Conservation (phyloP, 345 rosid species). For the Populus davidiana region DNA sequence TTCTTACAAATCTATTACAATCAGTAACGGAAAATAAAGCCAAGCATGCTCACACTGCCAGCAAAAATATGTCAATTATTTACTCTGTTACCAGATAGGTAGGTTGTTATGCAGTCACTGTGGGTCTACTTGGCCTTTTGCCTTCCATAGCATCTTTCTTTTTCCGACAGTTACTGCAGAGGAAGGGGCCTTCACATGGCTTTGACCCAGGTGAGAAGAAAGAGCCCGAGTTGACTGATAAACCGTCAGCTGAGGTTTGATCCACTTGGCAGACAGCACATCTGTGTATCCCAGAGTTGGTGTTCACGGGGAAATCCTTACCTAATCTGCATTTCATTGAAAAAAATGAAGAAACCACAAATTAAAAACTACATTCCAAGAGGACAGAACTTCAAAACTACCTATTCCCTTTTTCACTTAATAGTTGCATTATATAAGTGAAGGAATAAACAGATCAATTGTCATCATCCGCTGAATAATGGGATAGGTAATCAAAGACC, state of each 20-base stretch:
- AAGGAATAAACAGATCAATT: neutral
- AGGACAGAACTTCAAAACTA: neutral
- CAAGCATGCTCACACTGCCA: constrained; percentile 52
- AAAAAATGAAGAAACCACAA: neutral
- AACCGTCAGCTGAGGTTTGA: constrained; percentile 59
- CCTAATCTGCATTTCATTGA: constrained; percentile 66
- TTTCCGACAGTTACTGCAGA: constrained; percentile 70
- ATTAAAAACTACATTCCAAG: neutral
- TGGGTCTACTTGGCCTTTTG: constrained; percentile 62
- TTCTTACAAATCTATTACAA: constrained; percentile 37
- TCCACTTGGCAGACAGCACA: constrained; percentile 98
- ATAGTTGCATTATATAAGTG: neutral
- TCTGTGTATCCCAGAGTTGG: constrained; percentile 58
- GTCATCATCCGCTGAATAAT: neutral
- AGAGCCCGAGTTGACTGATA: constrained; percentile 57
- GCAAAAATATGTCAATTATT: constrained; percentile 40
- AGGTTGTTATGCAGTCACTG: constrained; percentile 39
- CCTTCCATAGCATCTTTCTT: constrained; percentile 99
- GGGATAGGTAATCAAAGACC: neutral
- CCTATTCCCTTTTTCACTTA: neutral
- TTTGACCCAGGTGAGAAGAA: constrained; percentile 70
- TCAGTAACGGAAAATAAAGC: constrained; percentile 32
- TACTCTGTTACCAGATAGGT: constrained; percentile 39
- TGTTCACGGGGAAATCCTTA: constrained; percentile 51
- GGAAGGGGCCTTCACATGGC: constrained; percentile 93